A percentile compares a stretch with the other conserved stretches of the same genome.
Evolutionary conservation across 208 protist species (phyloP).

Genomic region (Leishmania lainsoni): DNA sequence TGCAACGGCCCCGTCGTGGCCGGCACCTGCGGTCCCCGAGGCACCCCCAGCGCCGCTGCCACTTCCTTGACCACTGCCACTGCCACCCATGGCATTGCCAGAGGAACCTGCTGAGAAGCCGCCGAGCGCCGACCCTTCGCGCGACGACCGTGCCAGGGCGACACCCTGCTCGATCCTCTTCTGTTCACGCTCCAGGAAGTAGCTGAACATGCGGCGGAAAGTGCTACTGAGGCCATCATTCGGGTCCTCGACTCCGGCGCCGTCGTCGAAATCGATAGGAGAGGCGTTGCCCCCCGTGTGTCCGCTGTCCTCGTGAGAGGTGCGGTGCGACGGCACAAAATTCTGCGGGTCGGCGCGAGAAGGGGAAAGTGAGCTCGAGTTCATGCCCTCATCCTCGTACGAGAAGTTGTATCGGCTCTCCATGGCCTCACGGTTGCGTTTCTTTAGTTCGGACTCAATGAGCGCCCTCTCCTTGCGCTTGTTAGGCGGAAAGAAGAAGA

Average conservation of each 20-base stretch:
- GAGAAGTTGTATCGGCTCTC: constrained; percentile 79
- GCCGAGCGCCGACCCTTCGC: constrained; percentile 20
- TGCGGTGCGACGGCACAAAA: constrained; percentile 16
- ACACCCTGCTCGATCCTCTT: constrained; percentile 62
- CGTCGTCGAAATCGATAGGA: constrained; percentile 52
- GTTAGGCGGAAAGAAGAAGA: constrained; percentile 84
- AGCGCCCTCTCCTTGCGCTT: constrained; percentile 61
- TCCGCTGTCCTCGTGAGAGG: constrained; percentile 11
- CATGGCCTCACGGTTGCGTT: constrained; percentile 73
- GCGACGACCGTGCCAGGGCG: constrained; percentile 36
- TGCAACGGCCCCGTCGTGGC: constrained; percentile 21
- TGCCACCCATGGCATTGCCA: constrained; percentile 1
- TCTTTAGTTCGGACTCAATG: constrained; percentile 70
- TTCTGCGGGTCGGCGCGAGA: constrained; percentile 12
- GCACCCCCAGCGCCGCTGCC: constrained; percentile 9
- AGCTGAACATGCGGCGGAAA: constrained; percentile 62
- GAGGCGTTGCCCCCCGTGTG: constrained; percentile 15
- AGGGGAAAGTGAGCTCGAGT: constrained; percentile 34
- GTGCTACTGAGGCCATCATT: constrained; percentile 49
- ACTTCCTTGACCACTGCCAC: constrained; percentile 8
- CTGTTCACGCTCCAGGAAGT: constrained; percentile 69
- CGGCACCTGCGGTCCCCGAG: constrained; percentile 8
- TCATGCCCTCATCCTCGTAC: constrained; percentile 64
- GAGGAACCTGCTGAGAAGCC: not conserved
- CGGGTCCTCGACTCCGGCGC: constrained; percentile 13